Evolutionary conservation across 345 rosid genomes (phyloP), one percentile per base, ranked within the genome.

Genomic region (Camelina hispida): DNA sequence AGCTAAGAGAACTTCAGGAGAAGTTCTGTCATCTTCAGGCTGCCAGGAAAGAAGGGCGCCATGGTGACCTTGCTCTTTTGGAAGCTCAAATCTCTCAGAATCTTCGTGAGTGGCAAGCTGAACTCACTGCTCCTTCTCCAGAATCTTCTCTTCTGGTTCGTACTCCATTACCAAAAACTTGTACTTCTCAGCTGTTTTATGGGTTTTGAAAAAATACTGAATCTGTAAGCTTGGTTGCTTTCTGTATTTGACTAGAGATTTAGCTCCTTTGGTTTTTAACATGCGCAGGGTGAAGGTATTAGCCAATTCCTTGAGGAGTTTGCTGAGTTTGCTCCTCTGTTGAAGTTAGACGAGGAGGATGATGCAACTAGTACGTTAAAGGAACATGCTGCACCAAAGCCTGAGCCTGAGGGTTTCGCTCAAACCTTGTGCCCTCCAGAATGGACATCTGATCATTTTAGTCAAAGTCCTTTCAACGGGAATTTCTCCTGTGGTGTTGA

Each of bases 341-440:
- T 90, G 80, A 91, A 87, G 61, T 64, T 86, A 15, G 86, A 88
- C 7, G 95, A 86, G 75, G 85, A 90, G 79, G 98, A 90, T 75
- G 98, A 93, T 84, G 97, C 97, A 7, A 85, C 82, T 40, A 93
- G 98, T 79, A 44, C 82, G 56, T 79, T 90, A 35, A 79, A 83
- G 59, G 87, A 78, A 65, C 74, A 76, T 7, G 38, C 83, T 34
- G 72, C 59, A 55, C 57, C 82, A 63, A 84, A 87, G 77, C 82
- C 88, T 1, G 87, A 72, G n/a, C 81, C 88, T 1, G 88, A 72
- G 17, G 77, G 59, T 60, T 81, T 80, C 54, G 42, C 68, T 62
- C 83, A 84, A 77, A 71, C 46, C 82, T 61, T 77, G 58, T 72
- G 51, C 48, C 30, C 68, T 71, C 75, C 83, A 16, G 85, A 73